These are phyloP conservation scores for Ceratocystis cacaofunesta DNA, from an alignment of 2,329 filamentous ascomycete genomes.

Conservation along the genomic window DNA sequence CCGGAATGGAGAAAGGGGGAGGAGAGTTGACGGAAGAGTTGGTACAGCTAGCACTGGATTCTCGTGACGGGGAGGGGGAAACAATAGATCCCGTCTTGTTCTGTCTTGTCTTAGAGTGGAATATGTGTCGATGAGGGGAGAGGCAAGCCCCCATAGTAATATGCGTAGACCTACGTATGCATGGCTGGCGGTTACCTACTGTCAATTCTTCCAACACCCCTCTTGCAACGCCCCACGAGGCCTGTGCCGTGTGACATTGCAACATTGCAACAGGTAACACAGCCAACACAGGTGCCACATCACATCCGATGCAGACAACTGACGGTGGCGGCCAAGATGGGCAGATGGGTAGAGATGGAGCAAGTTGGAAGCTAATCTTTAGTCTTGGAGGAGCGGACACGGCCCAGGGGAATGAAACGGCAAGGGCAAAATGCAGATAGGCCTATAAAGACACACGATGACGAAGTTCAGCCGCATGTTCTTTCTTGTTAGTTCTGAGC, in stretches of 20 bases:
- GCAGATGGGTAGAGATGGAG: background rate
- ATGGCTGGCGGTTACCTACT: background rate
- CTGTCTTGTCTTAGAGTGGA: background rate
- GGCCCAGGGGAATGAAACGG: background rate
- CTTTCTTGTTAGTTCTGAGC: background rate
- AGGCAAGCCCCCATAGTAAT: background rate
- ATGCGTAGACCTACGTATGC: background rate
- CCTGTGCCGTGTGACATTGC: background rate
- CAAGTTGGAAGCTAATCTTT: no score
- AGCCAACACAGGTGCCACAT: background rate
- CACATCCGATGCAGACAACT: background rate
- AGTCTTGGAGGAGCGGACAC: background rate
- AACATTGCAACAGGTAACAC: background rate
- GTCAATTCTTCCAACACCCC: background rate
- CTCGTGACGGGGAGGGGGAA: no score
- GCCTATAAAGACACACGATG: background rate
- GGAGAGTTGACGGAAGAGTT: background rate
- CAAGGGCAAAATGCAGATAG: no score
- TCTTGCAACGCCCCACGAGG: background rate
- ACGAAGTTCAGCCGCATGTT: background rate
- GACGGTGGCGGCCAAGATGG: background rate
- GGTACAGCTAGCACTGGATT: background rate
- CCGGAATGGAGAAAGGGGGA: background rate
- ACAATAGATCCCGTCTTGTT: background rate
- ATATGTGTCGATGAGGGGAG: background rate